Base-by-base conservation (phyloP, 2,329 filamentous ascomycete species). In the Pleurostoma richardsiae region DNA sequence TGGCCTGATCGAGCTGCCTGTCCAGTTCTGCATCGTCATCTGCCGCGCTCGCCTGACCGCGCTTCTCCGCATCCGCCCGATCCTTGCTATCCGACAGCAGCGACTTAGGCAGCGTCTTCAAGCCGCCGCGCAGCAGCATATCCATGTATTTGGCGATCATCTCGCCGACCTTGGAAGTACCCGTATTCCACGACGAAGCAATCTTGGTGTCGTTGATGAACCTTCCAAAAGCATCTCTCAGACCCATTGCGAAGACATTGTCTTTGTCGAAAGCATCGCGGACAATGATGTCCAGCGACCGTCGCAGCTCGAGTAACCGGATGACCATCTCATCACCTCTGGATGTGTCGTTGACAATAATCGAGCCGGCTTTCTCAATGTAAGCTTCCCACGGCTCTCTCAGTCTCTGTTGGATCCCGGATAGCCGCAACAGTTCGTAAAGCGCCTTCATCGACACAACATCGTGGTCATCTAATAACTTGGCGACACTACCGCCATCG, bases 111-210 rank as follows among this genome's bases (percentile, higher is more conserved):
- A 95, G 79, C 0, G 86, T 85, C 64, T 95, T 97, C 41, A 92
- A 76, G 1, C 94, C 95, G 43, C 90, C 90, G 46, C 90, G 84
- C 30, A 99, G 77, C 26, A 99, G 74, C 70, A 87, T 77, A 66
- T 99, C 94, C 51, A 99, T 87, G 58, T 97, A 91, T 67, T 96
- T 97, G 30, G 94, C 95, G 56, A 96, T 95, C 91, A 97, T 96
- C 71, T 99, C 94, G 43, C 92, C 94, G 10, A 95, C 90, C 73
- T 95, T 97, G 19, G 90, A 90, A 47, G 91, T 95, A 47, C 90
- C 86, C 0, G 88, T 89, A 44, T 83, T 82, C 80, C 87, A 92
- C 4, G 82, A 84, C 4, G 82, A 74, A 6, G 80, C 77, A 1
- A 80, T 83, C 59, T 85, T 87, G 60, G 86, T 86, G 64, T 94